These are phyloP conservation scores for Juglanconis oblonga DNA, from an alignment of 2,329 filamentous ascomycete genomes.

Conservation along the genomic window DNA sequence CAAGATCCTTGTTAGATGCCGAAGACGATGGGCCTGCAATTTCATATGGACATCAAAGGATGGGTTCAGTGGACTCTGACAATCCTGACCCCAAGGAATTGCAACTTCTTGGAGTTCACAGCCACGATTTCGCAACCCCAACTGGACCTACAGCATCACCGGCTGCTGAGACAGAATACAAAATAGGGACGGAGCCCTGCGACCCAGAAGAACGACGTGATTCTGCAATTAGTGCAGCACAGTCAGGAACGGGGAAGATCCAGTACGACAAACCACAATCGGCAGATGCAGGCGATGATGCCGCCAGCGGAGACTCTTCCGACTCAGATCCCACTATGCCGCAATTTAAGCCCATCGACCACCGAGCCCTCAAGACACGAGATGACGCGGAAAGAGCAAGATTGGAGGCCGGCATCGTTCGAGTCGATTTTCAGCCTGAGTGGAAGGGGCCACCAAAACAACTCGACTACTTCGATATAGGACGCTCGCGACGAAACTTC, in stretches of 20 bases:
- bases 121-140: neutral
- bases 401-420: neutral
- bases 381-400: neutral
- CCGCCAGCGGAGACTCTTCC: neutral
- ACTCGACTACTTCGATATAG: neutral
- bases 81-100: neutral
- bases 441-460: neutral
- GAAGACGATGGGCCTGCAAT: too few relatives aligned
- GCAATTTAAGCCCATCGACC: neutral
- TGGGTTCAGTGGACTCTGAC: neutral
- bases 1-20: neutral
- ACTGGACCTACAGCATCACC: neutral
- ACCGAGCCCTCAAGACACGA: neutral
- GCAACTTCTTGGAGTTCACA: neutral
- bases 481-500: neutral
- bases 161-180: neutral
- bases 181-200: neutral
- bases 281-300: neutral
- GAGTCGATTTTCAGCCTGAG: neutral
- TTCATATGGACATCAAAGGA: too few relatives aligned
- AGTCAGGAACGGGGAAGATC: neutral
- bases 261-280: neutral
- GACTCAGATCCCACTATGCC: neutral
- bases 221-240: neutral
- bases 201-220: constrained; percentile 1